Base-by-base conservation (phyloP, 345 rosid genomes). In the Mallotus nudiflorus region DNA sequence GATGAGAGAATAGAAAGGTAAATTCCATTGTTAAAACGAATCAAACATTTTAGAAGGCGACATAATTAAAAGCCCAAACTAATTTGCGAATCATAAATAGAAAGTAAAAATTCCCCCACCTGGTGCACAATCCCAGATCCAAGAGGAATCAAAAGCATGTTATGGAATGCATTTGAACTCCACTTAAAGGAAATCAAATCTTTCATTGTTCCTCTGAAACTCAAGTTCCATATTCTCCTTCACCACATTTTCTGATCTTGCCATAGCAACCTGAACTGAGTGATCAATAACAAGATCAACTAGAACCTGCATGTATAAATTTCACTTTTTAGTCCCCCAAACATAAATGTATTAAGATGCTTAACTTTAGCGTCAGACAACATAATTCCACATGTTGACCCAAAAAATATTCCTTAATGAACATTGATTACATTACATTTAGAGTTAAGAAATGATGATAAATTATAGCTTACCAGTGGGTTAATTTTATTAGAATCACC, bases 261-360 rank as follows among this genome's bases (percentile, higher is more conserved):
- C 95, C 66, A 93, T 93, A 75, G 90, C 98, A 76, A 93, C 98
- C 79, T 87, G 97, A 76, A 90, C 97, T 0, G 98, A 93, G 82
- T 93, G 98, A 79, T 93, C 98, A 71, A 93, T 93, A 24, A 93
- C 98, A 85, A 93, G 97, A 87, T 93, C 98, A 69, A 93, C 98
- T 5, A 96, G 97, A 65, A 93, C 97, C 98, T 93, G 83, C 70
- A 78, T 9, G 46, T 1, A 55, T 12, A 73, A 62, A 35, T 5
- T 35, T 20, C 51, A 42, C 29, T 9, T 13, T 19, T 60, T 46
- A 62, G 53, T 40, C 56, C 45, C 19, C 28, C 24, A 59, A 49
- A 37, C 18, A 42, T 24, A 42, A 50, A 25, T 9, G 37, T 15
- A 40, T 3, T 14, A 12, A 25, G 3, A 39, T 69, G 44, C 42